These are phyloP conservation scores for Martensiomyces pterosporus DNA, from an alignment of 192 early-diverging fungal genomes.

Conservation along the genomic window DNA sequence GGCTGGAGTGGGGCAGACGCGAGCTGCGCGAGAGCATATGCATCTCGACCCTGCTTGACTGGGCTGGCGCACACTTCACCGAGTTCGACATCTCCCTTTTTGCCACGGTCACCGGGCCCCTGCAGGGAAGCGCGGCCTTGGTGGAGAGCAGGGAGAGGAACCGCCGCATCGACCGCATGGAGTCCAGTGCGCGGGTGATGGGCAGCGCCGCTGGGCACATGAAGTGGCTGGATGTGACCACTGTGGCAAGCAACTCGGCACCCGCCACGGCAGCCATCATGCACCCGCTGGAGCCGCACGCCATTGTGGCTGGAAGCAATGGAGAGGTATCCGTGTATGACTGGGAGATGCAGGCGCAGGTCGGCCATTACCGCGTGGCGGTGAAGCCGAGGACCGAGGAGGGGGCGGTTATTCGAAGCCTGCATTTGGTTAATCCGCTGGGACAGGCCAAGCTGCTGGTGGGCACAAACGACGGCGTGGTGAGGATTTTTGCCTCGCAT, in stretches of 20 bases:
- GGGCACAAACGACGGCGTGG: conserved; percentile 39
- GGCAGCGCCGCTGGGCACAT: conserved; percentile 14
- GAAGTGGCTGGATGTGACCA: conserved; percentile 37
- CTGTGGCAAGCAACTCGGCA: conserved; percentile 11
- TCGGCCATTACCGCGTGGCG: conserved; percentile 21
- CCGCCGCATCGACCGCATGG: conserved; percentile 29
- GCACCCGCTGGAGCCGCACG: conserved; percentile 85
- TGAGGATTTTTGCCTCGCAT: conserved; percentile 47
- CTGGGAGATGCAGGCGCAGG: conserved; percentile 43
- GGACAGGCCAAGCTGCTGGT: conserved; percentile 76
- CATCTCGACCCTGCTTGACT: conserved; percentile 42
- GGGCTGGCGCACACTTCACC: conserved; percentile 47
- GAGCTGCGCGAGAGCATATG: conserved; percentile 39
- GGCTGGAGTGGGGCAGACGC: conserved; percentile 37
- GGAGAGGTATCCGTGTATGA: conserved; percentile 52
- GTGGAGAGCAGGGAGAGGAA: conserved; percentile 41
- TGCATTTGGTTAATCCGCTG: conserved; percentile 90
- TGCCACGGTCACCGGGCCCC: conserved; percentile 38
- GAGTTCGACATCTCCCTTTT: conserved; percentile 50
- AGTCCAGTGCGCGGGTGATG: conserved; percentile 21
- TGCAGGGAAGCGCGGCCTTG: conserved; percentile 39
- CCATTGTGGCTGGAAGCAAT: conserved; percentile 69
- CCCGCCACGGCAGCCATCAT: conserved; percentile 48
- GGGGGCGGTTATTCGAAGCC: conserved; percentile 55
- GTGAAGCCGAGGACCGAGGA: background rate